phyloP scores from a whole-genome alignment of 345 rosid species.

The Pugionium cornutum region DNA sequence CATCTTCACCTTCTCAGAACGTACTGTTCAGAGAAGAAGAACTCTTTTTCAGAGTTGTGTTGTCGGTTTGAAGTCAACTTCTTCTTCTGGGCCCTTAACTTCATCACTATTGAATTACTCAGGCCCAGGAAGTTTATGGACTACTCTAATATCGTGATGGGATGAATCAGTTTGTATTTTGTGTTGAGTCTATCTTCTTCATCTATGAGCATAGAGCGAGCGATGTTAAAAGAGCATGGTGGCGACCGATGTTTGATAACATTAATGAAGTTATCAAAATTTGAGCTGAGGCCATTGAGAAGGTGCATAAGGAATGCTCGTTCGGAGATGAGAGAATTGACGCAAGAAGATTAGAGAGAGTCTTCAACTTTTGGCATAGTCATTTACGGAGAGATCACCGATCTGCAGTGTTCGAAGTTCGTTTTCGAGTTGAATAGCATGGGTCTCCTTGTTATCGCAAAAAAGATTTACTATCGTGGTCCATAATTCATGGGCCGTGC shows the following conservation, averaged over 20 bases:
- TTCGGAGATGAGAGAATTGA: background rate
- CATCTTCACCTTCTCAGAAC: too few relatives aligned
- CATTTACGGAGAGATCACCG: background rate
- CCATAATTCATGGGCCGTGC: background rate
- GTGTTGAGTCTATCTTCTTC: background rate
- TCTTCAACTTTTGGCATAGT: background rate
- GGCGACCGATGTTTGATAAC: background rate
- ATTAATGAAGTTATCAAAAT: background rate
- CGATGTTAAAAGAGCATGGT: background rate
- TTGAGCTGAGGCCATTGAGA: background rate
- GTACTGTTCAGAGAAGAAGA: too few relatives aligned
- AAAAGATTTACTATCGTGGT: background rate
- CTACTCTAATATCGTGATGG: too few relatives aligned
- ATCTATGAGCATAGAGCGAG: background rate
- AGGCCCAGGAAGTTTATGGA: too few relatives aligned
- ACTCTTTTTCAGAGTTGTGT: too few relatives aligned
- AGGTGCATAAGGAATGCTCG: background rate
- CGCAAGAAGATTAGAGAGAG: background rate
- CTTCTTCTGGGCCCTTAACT: too few relatives aligned
- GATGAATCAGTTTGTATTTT: fast-evolving
- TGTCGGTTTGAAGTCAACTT: too few relatives aligned
- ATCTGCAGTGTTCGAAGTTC: background rate
- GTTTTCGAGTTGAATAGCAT: too few relatives aligned
- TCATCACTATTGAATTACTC: too few relatives aligned
- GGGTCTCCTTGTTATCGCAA: background rate